Evolutionary conservation across 495 filamentous ascomycete genomes (phyloP).

Genomic region (Lasiosphaeriaceae sp.): DNA sequence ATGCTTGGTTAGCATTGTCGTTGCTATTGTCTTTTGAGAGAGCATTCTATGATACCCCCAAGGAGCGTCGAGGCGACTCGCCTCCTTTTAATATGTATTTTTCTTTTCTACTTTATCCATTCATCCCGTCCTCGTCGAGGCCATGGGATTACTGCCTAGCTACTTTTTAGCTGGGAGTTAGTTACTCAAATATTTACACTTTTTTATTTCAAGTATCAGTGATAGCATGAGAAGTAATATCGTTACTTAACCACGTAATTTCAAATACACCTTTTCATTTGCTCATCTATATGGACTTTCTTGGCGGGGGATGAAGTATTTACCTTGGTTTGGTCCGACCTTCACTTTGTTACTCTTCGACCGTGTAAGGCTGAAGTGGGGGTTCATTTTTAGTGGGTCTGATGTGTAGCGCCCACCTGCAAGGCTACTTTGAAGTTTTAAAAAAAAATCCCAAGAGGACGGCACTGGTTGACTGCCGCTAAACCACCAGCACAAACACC

Average conservation of each 20-base stretch:
- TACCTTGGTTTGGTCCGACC: too few relatives aligned
- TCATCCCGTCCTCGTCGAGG: neutral
- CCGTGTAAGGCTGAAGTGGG: conserved; percentile 1
- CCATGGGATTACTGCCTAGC: too few relatives aligned
- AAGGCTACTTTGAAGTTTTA: conserved; percentile 10
- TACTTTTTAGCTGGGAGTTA: too few relatives aligned
- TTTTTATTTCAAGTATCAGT: too few relatives aligned
- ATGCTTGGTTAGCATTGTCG: conserved; percentile 11
- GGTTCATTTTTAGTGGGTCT: neutral
- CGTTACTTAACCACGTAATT: too few relatives aligned
- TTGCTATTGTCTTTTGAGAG: conserved; percentile 12
- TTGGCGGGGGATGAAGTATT: too few relatives aligned
- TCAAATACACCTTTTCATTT: too few relatives aligned
- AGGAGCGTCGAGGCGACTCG: neutral
- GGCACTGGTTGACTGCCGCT: neutral
- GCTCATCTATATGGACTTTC: too few relatives aligned
- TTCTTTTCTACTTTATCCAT: neutral
- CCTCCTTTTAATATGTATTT: neutral
- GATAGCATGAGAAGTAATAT: too few relatives aligned
- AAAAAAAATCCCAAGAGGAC: conserved; percentile 27
- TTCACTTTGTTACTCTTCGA: too few relatives aligned
- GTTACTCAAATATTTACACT: too few relatives aligned
- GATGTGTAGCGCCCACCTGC: neutral
- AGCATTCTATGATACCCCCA: neutral
- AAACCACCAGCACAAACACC: neutral